Base-by-base conservation (phyloP, 129 eudicot species). In the Chrysanthemum seticuspe region DNA sequence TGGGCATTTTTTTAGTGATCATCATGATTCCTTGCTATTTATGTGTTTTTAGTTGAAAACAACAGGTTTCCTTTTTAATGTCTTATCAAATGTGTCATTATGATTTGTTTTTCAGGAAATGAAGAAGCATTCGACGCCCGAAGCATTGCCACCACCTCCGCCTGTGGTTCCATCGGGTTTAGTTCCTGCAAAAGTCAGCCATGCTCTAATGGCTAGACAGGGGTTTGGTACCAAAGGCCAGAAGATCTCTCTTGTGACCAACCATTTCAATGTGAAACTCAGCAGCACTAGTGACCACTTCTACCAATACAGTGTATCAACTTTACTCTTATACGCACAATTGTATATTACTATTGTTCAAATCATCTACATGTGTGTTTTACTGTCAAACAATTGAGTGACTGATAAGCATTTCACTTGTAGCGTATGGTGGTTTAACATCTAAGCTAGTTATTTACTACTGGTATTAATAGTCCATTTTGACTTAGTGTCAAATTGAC, bases 71-170 rank as follows among this genome's bases (percentile, higher is more conserved):
- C 44, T 36, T 36, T 36, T 36, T 36, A 36, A 36, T 36, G 44
- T 5, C 44, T 36, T 36, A 36, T 36, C 44, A 36, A 34, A 6
- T 36, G 8, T 36, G 44, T 36, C 44, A 4, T 6, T 36, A 36
- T 36, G 1, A 36, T 36, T 36, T n/a, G n/a, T 6, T 40, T 40
- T 40, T 23, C 59, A 6, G 25, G 34, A 55, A 52, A 74, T 74
- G 83, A 68, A 57, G 83, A 68, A 57, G 61, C 3, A 2, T 31
- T 40, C 77, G 16, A 10, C 19, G 19, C 12, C 71, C 1, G 76
- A 79, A 40, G 21, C 68, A 31, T 49, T 78, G 51, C 87, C 87
- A 19, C 86, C 84, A 51, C 89, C 89, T 18, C 92, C 92, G 3
- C 85, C 87, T 1, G 63, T 68, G 31, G 56, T 84, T 62, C 86